A percentile compares a stretch with the other conserved stretches of the same genome.
Conservation (phyloP, 352 stramenopile genomes). For the Thalassiosira mediterranea region DNA sequence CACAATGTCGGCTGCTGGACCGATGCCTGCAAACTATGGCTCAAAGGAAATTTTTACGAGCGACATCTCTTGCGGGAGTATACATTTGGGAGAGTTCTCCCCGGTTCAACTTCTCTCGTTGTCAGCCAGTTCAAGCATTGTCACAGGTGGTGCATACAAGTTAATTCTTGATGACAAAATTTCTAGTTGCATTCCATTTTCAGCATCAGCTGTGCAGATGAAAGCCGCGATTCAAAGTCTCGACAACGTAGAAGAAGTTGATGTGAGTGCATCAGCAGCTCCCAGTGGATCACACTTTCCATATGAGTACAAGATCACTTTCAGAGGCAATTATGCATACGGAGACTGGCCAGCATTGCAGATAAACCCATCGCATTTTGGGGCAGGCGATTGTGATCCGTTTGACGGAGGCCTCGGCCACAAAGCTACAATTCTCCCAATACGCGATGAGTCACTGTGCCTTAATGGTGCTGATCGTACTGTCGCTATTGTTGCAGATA, state of each 20-base stretch:
- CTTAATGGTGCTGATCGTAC: slow-evolving; percentile 56
- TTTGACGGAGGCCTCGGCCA: slow-evolving; percentile 59
- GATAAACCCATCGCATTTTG: slow-evolving; percentile 46
- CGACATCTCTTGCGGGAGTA: slow-evolving; percentile 48
- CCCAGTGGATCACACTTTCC: slow-evolving; percentile 44
- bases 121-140: slow-evolving; percentile 28
- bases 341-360: slow-evolving; percentile 69
- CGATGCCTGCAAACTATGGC: slow-evolving; percentile 51
- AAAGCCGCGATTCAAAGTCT: slow-evolving; percentile 85
- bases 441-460: slow-evolving; percentile 70
- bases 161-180: slow-evolving; percentile 56
- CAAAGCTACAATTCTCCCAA: slow-evolving; percentile 58
- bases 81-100: slow-evolving; percentile 58
- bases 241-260: slow-evolving; percentile 77
- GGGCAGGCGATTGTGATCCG: slow-evolving; percentile 51
- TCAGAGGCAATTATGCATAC: slow-evolving; percentile 60
- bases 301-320: slow-evolving; percentile 59
- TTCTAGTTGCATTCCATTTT: slow-evolving; percentile 83
- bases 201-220: slow-evolving; percentile 80
- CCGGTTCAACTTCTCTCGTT: slow-evolving; percentile 52
- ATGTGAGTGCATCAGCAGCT: slow-evolving; percentile 37
- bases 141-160: slow-evolving; percentile 75
- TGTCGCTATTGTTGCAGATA: slow-evolving; percentile 79
- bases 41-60: slow-evolving; percentile 48
- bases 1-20: slow-evolving; percentile 20